phyloP scores from a whole-genome alignment of 805 yeast species.

The Candida anglica region DNA sequence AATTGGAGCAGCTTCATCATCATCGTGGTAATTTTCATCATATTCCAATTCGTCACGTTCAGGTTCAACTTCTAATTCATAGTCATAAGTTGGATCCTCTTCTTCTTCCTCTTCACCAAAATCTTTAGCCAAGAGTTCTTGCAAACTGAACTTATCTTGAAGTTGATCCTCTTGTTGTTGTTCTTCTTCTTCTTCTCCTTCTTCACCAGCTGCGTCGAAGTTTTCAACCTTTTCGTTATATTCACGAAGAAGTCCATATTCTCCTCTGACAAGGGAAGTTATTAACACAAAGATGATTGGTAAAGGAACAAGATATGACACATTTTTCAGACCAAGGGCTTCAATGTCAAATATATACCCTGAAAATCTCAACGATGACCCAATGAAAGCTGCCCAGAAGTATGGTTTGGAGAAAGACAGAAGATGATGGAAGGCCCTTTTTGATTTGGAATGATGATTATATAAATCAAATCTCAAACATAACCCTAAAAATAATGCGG shows the following conservation, averaged over 20 bases:
- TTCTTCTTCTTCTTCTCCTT: slow-evolving; percentile 10
- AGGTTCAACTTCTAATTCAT: slow-evolving; percentile 4
- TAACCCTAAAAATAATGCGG: slow-evolving; percentile 51
- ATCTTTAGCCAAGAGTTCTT: slow-evolving; percentile 3
- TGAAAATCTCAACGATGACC: no score
- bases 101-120: slow-evolving; percentile 8
- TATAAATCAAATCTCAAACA: slow-evolving; percentile 54
- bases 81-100: slow-evolving; percentile 11
- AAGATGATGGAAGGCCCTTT: slow-evolving; percentile 33
- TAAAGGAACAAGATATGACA: slow-evolving; percentile 59
- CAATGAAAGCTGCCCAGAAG: slow-evolving; percentile 41
- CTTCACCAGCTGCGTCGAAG: slow-evolving; percentile 12
- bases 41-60: slow-evolving; percentile 7
- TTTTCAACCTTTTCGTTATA: slow-evolving; percentile 11
- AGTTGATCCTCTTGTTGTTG: slow-evolving; percentile 10
- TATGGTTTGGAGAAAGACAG: slow-evolving; percentile 39
- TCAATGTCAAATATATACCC: slow-evolving; percentile 47
- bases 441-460: slow-evolving; percentile 18
- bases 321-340: slow-evolving; percentile 59
- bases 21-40: slow-evolving; percentile 4
- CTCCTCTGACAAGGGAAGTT: slow-evolving; percentile 37
- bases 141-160: slow-evolving; percentile 3
- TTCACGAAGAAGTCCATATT: slow-evolving; percentile 35
- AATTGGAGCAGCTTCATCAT: slow-evolving; percentile 5
- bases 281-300: slow-evolving; percentile 24